phyloP scores from a whole-genome alignment of 2,329 filamentous ascomycete species.

The Colletotrichum acutatum region DNA sequence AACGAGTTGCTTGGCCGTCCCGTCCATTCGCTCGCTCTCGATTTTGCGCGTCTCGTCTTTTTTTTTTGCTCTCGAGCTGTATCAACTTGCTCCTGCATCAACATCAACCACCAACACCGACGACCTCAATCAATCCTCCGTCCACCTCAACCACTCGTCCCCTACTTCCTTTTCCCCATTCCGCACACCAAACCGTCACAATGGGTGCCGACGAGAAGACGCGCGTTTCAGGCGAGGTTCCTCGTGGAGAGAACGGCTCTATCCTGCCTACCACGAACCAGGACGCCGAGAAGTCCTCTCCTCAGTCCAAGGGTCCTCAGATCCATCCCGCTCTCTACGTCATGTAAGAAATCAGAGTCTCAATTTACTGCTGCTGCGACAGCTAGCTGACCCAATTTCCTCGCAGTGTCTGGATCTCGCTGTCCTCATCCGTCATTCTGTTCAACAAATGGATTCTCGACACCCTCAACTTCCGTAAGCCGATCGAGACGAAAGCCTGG shows the following conservation, averaged over 20 bases:
- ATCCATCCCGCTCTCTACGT: conserved; percentile 91
- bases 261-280: conserved; percentile 86
- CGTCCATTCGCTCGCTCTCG: conserved; percentile 36
- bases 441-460: conserved; percentile 99
- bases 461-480: conserved; percentile 77
- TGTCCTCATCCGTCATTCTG: conserved; percentile 94
- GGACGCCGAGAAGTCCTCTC: conserved; percentile 75
- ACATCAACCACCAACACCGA: background rate
- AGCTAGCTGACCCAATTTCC: conserved; percentile 11
- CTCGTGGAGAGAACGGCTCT: conserved; percentile 67
- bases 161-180: background rate
- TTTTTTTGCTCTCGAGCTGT: conserved; percentile 13
- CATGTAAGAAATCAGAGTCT: conserved; percentile 58
- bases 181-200: conserved; percentile 14
- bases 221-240: conserved; percentile 82
- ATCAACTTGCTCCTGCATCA: conserved; percentile 19
- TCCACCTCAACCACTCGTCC: background rate
- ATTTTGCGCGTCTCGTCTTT: conserved; percentile 27
- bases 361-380: background rate
- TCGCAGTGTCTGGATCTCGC: conserved; percentile 88
- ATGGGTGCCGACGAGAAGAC: conserved; percentile 76
- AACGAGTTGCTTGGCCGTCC: conserved; percentile 38
- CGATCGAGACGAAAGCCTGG: conserved; percentile 4
- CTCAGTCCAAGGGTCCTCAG: conserved; percentile 62
- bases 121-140: conserved; percentile 4